Base-by-base conservation (phyloP, 2,329 filamentous ascomycete species). In the Claviceps sp. region DNA sequence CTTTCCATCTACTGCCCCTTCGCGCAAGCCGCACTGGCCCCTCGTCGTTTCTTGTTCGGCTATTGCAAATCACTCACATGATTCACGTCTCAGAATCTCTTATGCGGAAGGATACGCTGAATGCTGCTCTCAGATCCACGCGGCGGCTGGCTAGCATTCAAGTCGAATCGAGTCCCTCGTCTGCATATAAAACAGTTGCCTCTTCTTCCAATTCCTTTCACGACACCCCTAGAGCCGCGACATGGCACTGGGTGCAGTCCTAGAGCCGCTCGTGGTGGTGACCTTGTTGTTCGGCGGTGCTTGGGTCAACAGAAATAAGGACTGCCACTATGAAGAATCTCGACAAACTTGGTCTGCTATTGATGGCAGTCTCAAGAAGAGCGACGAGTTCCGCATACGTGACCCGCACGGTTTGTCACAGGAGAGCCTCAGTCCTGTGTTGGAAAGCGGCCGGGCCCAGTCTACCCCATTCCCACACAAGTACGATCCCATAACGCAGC, bases 221-320 rank as follows among this genome's bases (percentile, higher is more conserved):
- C 42, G 11, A 26, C 40, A 9, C 7, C 20, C 22, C 5, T 14
- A 5, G 9, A 37, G 22, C 13, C 20, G 6, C 37, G 8, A 13
- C 20, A 72, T 72, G 70, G 63, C 64, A 50, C 57, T 71, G 53
- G 69, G 70, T 46, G 65, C 68, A 8, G 63, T 72, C 52, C 60
- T 69, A 49, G 70, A 72, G 56, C 70, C 70, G 22, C 62, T 72
- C 44, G 61, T 71, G 37, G 70, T 72, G 49, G 64, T 72, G 51
- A 66, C 66, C 26, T 64, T 72, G 20, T 64, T 72, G 30, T 71
- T 71, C 44, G 70, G 70, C 52, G 70, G 70, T n/a, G 66, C 69
- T 37, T 72, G 63, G 60, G 65, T 72, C 60, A 72, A 72, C 59
- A 66, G 70, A 54, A 69, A 67, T 54, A 69, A 63, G 47, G 66